Conservation (phyloP, 371 early-diverging fungal genomes). For the Mucor plumbeus region DNA sequence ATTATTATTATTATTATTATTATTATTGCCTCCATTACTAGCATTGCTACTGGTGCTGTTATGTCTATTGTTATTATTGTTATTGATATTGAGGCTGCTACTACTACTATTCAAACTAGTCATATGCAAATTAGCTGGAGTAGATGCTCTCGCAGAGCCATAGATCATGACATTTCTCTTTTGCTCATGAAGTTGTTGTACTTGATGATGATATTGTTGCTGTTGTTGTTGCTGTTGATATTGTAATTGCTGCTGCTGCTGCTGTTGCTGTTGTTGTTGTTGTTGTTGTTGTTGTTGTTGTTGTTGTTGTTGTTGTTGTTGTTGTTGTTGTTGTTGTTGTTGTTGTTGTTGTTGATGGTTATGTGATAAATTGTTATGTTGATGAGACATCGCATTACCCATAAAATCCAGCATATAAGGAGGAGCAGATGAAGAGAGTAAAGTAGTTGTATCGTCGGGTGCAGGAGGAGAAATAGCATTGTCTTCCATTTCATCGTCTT, state of each 20-base stretch:
- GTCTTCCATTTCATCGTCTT: slow-evolving; percentile 17
- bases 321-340: slow-evolving; percentile 16
- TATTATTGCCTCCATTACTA: background rate
- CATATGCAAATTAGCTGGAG: slow-evolving; percentile 13
- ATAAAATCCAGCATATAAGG: slow-evolving; percentile 39
- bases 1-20: background rate
- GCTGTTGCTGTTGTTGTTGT: slow-evolving; percentile 15
- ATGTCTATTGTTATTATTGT: background rate
- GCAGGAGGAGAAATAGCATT: slow-evolving; percentile 26
- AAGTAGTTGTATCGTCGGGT: slow-evolving; percentile 33
- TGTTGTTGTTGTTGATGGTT: background rate
- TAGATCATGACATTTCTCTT: slow-evolving; percentile 40
- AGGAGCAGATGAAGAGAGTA: slow-evolving; percentile 41
- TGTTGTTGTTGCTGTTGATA: slow-evolving; percentile 13
- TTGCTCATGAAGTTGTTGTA: slow-evolving; percentile 12
- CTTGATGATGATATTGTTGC: slow-evolving; percentile 11
- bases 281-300: background rate
- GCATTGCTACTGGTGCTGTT: slow-evolving; percentile 2
- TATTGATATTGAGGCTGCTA: background rate
- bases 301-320: background rate
- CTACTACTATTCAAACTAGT: background rate
- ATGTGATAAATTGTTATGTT: background rate
- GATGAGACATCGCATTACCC: slow-evolving; percentile 17
- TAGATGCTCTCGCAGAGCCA: slow-evolving; percentile 39
- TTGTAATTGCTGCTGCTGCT: slow-evolving; percentile 11